phyloP scores from a whole-genome alignment of 495 filamentous ascomycete species.

The Penicillium parvum region DNA sequence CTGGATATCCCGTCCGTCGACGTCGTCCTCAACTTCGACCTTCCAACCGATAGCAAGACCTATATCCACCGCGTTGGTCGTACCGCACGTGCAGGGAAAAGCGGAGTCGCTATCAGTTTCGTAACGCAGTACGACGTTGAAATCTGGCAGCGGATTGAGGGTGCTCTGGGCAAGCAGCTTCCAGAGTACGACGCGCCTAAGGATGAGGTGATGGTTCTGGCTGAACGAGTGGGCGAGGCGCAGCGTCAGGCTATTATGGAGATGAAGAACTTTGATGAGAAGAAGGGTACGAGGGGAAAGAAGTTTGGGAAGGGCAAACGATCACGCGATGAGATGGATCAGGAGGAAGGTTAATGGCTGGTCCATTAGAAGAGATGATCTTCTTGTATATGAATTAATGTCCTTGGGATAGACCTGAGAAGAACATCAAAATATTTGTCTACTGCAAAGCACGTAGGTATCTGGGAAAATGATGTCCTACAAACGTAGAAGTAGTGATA shows the following conservation, averaged over 20 bases:
- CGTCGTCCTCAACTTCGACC: constrained; percentile 80
- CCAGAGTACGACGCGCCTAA: constrained; percentile 61
- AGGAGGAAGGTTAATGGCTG: constrained; percentile 56
- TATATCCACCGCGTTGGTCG: constrained; percentile 95
- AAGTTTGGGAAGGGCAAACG: constrained; percentile 58
- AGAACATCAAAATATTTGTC: constrained; percentile 4
- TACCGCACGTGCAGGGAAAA: constrained; percentile 85
- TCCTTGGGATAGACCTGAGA: neutral
- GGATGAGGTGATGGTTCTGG: constrained; percentile 86
- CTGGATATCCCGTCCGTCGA: constrained; percentile 93
- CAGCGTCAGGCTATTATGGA: constrained; percentile 75
- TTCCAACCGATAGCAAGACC: constrained; percentile 79
- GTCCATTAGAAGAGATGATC: constrained; percentile 6
- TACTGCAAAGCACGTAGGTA: neutral
- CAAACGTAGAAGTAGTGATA: neutral
- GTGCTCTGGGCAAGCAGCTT: constrained; percentile 71
- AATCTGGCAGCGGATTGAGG: constrained; percentile 78
- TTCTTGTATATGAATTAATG: constrained; percentile 7
- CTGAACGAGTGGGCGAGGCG: constrained; percentile 73
- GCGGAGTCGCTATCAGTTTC: constrained; percentile 74
- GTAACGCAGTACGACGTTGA: constrained; percentile 93
- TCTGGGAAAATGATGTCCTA: neutral
- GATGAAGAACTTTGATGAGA: constrained; percentile 81
- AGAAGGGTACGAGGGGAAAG: constrained; percentile 61
- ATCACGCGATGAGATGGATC: constrained; percentile 75